These are phyloP conservation scores for Fragaria nilgerrensis DNA, from an alignment of 306 rosid species.

Conservation along the genomic window DNA sequence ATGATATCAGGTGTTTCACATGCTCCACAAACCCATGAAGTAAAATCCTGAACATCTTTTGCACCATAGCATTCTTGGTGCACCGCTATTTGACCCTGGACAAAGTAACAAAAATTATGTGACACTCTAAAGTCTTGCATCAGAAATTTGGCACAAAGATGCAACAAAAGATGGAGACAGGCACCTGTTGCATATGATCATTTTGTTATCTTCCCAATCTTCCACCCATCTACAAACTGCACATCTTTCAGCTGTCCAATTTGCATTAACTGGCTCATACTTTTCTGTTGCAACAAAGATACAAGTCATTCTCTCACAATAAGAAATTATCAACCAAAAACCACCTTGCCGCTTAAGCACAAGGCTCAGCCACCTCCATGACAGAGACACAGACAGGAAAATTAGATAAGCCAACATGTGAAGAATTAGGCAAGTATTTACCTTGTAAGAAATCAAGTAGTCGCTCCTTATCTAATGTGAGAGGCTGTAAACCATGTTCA, in stretches of 20 bases:
- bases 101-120: constrained; percentile 11
- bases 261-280: constrained; percentile 79
- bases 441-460: constrained; percentile 72
- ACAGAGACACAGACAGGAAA: neutral
- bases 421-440: constrained; percentile 25
- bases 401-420: constrained; percentile 17
- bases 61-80: constrained; percentile 99
- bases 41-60: constrained; percentile 75
- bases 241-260: constrained; percentile 97
- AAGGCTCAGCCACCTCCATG: neutral
- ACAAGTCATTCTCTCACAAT: constrained; percentile 11
- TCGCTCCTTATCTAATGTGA: constrained; percentile 59
- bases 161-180: constrained; percentile 29
- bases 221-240: constrained; percentile 99
- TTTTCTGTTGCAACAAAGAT: constrained; percentile 55
- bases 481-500: constrained; percentile 46
- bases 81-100: constrained; percentile 92
- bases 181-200: constrained; percentile 93
- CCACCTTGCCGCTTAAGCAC: constrained; percentile 14
- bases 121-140: constrained; percentile 4
- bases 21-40: constrained; percentile 98
- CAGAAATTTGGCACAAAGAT: constrained; percentile 15
- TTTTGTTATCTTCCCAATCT: constrained; percentile 97
- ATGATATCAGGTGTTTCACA: constrained; percentile 85
- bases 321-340: constrained; percentile 24